Base-by-base conservation (phyloP, 768 basidiomycete genomes). In the Rhodotorula babjevae region DNA sequence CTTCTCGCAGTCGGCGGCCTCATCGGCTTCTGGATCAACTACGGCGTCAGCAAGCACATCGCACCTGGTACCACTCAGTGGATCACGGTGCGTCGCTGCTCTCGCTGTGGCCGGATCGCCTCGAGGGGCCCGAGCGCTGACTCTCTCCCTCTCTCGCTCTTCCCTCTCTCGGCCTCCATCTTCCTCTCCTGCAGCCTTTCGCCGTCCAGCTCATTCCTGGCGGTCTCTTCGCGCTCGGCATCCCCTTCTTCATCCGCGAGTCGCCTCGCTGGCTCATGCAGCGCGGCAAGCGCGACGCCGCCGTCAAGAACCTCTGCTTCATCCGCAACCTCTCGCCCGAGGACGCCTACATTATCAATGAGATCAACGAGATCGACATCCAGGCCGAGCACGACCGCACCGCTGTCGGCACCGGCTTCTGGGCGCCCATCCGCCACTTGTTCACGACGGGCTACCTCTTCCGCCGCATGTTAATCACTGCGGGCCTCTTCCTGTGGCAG, bases 401-500 rank as follows among this genome's bases (percentile, higher is more conserved):
- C 19, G 68, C 74, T 3, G 67, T 72, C 49, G 75, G 71, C 2
- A 9, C 62, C 2, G 71, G 75, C 47, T 76, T 76, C 69, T 76
- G 60, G 60, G 75, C 66, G 12, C 75, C 75, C 2, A 71, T 76
- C 69, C 25, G 31, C 12, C 71, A 73, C 55, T 50, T 73, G 15
- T 72, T 76, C 64, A 46, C 52, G 59, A 62, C 56, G 18, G 63
- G 71, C 44, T 65, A 63, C 73, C 64, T 77, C 25, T 65, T 71
- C 63, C 80, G 83, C 68, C 79, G 84, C 49, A 67, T 84, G 52
- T 59, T 82, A 27, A 79, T 85, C 58, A 82, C 81, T 21, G 76
- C 80, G 40, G 79, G 78, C 44, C 77, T 85, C 52, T 84, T 85
- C 75, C 78, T 82, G 18, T 84, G 82, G 80, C 84, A 84, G 74